Base-by-base conservation (phyloP, 2,329 filamentous ascomycete genomes). In the Neofusicoccum sp. region DNA sequence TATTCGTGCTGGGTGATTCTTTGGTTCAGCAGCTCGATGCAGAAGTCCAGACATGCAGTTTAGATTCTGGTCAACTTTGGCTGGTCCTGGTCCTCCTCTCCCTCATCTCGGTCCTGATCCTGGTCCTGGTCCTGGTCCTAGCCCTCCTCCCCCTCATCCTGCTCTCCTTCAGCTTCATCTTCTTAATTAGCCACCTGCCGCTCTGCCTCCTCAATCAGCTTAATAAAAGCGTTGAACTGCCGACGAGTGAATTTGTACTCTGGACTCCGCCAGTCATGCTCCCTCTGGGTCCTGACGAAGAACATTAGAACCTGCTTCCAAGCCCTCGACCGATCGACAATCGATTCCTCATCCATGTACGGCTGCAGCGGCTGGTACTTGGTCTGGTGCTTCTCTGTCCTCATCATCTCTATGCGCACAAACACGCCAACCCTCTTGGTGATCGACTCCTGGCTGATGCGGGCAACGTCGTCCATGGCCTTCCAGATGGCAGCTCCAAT, bases 11-110 rank as follows among this genome's bases (percentile, higher is more conserved):
- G 47, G n/a, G 54, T 64, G 31, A 67, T 67, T 11, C 28, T 39
- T 54, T 68, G 49, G 63, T 67, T 64, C 39, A 69, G 56, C 56
- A 70, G 12, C 39, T 43, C 39, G 12, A 43, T 43, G 39, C 39
- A 43, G 11, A 6, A 73, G 71, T 49, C 71, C 76, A 39, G 77
- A 78, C 1, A 67, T 77, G 0, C 69, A 78, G 58, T 67, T 81
- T 41, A 14, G 29, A 49, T 49, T 6, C 9, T 14, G 4, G 29
- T 14, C n/a, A 49, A 14, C 45, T 49, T 34, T 4, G 28, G 45
- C 28, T 5, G 45, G n/a, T n/a, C n/a, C n/a, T n/a, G n/a, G n/a
- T n/a, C n/a, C n/a, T n/a, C n/a, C n/a, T n/a, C n/a, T n/a, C n/a
- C n/a, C n/a, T n/a, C n/a, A n/a, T n/a, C n/a, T n/a, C n/a, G n/a